These are phyloP conservation scores for Lunularia cruciata DNA, from an alignment of 225 moss, liverwort and hornwort species.

Conservation along the genomic window DNA sequence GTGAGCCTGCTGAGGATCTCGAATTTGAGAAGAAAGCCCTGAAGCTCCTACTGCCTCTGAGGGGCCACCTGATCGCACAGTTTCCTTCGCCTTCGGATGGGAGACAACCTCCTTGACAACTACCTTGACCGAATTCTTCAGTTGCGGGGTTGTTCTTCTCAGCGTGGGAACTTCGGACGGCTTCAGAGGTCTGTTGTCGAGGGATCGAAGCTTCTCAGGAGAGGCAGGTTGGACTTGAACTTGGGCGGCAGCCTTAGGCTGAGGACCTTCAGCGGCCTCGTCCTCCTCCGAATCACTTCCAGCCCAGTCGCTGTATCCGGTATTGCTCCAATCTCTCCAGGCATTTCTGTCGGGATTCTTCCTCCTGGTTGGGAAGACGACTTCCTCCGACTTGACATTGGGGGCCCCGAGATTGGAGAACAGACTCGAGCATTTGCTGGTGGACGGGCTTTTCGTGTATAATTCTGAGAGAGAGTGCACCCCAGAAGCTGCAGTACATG, in stretches of 20 bases:
- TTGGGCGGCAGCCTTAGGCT: background rate
- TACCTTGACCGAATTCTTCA: background rate
- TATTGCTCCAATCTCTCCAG: conserved; percentile 46
- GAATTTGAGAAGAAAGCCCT: no score
- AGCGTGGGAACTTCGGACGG: no score
- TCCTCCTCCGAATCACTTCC: background rate
- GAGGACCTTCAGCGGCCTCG: background rate
- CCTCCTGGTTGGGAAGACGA: conserved; percentile 39
- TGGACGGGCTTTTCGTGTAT: conserved; percentile 2
- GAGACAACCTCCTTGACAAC: background rate
- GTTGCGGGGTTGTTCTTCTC: no score
- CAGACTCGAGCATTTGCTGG: conserved; percentile 24
- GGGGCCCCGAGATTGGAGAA: conserved; percentile 27
- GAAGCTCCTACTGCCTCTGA: background rate
- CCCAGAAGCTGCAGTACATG: background rate
- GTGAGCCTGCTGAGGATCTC: background rate
- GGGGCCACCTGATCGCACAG: background rate
- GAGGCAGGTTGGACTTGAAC: no score
- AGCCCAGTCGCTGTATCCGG: conserved; percentile 33
- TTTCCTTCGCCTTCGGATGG: no score
- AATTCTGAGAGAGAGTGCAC: conserved; percentile 33
- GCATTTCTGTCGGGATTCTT: conserved; percentile 32
- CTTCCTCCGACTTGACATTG: conserved; percentile 24
- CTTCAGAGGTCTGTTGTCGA: background rate
- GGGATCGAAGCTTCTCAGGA: background rate